These are phyloP conservation scores for Haplographium delicatum DNA, from an alignment of 495 filamentous ascomycete species.

Conservation along the genomic window DNA sequence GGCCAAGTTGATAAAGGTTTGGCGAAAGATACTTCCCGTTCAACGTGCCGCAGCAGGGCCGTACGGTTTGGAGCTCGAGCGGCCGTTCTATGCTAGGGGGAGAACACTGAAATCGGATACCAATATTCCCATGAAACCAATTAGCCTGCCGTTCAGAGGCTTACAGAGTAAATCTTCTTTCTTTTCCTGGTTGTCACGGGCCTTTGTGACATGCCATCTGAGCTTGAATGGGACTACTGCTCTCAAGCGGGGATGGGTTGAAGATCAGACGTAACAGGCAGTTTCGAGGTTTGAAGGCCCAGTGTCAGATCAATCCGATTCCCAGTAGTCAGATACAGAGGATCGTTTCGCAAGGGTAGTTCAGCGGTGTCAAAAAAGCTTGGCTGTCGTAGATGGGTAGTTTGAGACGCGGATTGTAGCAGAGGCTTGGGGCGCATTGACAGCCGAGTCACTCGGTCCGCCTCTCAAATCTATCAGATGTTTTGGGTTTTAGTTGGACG, in stretches of 20 bases:
- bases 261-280: conserved; percentile 27
- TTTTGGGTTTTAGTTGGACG: conserved; percentile 2
- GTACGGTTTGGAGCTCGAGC: conserved; percentile 10
- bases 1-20: conserved; percentile 11
- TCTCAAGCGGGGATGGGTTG: neutral
- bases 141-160: conserved; percentile 2
- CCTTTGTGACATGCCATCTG: conserved; percentile 18
- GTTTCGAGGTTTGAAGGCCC: conserved; percentile 20
- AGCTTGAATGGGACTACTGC: conserved; percentile 11
- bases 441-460: conserved; percentile 5
- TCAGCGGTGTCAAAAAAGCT: conserved; percentile 16
- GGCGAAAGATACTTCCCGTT: neutral
- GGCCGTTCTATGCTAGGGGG: conserved; percentile 15
- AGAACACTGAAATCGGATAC: conserved; percentile 11
- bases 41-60: neutral
- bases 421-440: conserved; percentile 17
- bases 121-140: conserved; percentile 22
- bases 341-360: conserved; percentile 17
- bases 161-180: conserved; percentile 5
- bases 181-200: conserved; percentile 11
- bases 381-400: neutral
- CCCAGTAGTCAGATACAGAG: conserved; percentile 13
- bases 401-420: conserved; percentile 21
- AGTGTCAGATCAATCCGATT: conserved; percentile 22
- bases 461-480: conserved; percentile 12